Conservation (phyloP, 306 rosid genomes). For the Vigna hirtella region DNA sequence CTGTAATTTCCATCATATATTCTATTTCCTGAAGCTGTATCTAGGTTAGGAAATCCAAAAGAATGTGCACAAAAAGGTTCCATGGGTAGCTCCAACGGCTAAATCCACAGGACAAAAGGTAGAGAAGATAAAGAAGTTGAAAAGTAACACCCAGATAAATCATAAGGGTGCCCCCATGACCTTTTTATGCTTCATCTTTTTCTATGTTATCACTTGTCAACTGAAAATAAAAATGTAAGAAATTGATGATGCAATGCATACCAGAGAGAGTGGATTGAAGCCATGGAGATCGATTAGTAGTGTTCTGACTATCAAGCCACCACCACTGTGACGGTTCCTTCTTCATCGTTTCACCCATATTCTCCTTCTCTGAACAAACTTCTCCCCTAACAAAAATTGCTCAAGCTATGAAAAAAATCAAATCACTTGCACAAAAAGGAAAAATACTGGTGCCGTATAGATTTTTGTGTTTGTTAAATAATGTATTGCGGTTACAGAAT, state of each 20-base stretch:
- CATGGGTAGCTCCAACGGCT: conserved; percentile 43
- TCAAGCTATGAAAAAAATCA: neutral
- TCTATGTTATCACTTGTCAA: neutral
- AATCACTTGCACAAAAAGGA: neutral
- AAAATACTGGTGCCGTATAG: neutral
- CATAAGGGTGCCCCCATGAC: conserved; percentile 17
- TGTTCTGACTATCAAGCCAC: conserved; percentile 71
- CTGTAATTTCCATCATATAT: too few relatives aligned
- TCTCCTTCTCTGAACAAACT: conserved; percentile 38
- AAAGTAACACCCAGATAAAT: conserved; percentile 31
- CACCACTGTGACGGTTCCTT: conserved; percentile 66
- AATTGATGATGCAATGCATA: conserved; percentile 35
- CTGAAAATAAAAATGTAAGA: neutral
- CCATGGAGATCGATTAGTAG: conserved; percentile 71
- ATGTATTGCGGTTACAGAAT: too few relatives aligned
- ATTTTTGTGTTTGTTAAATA: too few relatives aligned
- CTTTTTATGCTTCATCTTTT: conserved; percentile 34
- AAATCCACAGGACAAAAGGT: conserved; percentile 42
- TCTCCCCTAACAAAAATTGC: neutral
- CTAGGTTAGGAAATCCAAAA: neutral
- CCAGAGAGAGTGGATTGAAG: conserved; percentile 82
- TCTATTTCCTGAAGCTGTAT: too few relatives aligned
- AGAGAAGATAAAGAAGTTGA: conserved; percentile 28
- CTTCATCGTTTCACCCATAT: conserved; percentile 49
- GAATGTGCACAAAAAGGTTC: neutral